Conservation (phyloP, 441 rosid genomes). For the Jatropha multifida region DNA sequence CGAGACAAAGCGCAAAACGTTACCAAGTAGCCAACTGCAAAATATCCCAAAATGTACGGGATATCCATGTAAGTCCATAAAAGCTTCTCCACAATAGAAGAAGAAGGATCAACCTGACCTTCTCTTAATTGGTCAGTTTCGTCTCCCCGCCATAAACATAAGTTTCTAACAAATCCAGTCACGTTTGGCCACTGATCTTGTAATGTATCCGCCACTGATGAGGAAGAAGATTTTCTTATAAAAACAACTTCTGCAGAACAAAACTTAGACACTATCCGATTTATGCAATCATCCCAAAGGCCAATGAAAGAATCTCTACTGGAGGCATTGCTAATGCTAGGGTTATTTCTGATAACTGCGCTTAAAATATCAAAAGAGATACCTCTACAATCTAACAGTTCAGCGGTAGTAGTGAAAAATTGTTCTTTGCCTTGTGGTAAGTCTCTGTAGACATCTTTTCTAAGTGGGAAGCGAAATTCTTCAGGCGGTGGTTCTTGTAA, state of each 20-base stretch:
- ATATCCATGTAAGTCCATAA: slow-evolving; percentile 82
- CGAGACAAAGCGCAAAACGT: slow-evolving; percentile 77
- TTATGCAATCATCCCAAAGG: slow-evolving; percentile 91
- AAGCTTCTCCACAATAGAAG: slow-evolving; percentile 65
- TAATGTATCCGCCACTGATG: slow-evolving; percentile 25
- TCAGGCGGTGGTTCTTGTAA: slow-evolving; percentile 88
- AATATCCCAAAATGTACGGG: slow-evolving; percentile 82
- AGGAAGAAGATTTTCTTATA: slow-evolving; percentile 51
- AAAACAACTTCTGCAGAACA: slow-evolving; percentile 56
- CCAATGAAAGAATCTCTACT: slow-evolving; percentile 79
- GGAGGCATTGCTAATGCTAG: slow-evolving; percentile 39
- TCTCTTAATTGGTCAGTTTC: slow-evolving; percentile 64
- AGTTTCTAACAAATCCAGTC: slow-evolving; percentile 67
- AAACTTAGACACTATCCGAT: slow-evolving; percentile 70
- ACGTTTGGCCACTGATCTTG: slow-evolving; percentile 94
- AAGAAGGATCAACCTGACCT: slow-evolving; percentile 59
- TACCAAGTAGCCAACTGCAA: slow-evolving; percentile 66
- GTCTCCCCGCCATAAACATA: slow-evolving; percentile 94
- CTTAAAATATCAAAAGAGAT: slow-evolving; percentile 60
- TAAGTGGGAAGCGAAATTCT: slow-evolving; percentile 70
- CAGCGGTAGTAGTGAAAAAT: slow-evolving; percentile 64
- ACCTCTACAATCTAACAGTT: slow-evolving; percentile 67
- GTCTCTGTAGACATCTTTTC: slow-evolving; percentile 76
- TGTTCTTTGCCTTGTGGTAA: slow-evolving; percentile 80
- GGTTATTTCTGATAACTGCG: slow-evolving; percentile 57